These are phyloP conservation scores for Adenanthera pavonina DNA, from an alignment of 306 rosid species.

Conservation along the genomic window DNA sequence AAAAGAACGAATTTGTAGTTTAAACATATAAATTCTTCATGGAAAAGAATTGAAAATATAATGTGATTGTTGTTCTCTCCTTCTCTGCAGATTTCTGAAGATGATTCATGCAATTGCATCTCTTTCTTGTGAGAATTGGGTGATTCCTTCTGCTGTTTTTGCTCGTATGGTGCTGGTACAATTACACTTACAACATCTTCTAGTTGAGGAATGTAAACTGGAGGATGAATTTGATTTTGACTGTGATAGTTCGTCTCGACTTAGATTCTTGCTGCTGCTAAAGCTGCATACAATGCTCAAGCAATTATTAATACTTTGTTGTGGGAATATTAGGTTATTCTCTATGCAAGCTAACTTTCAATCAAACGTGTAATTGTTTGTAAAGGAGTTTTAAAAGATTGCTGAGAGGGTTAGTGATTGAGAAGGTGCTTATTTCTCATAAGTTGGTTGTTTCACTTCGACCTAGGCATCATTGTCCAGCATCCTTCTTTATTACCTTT, in stretches of 20 bases:
- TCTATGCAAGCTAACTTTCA: conserved; percentile 52
- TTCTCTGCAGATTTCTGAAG: conserved; percentile 53
- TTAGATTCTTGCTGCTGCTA: conserved; percentile 63
- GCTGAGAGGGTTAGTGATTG: not conserved
- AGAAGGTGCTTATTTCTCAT: conserved; percentile 14
- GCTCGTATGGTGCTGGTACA: conserved; percentile 63
- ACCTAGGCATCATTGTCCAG: conserved; percentile 1
- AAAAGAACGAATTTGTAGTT: not conserved
- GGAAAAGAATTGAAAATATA: conserved; percentile 1
- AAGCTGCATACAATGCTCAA: conserved; percentile 65
- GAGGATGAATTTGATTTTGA: conserved; percentile 65
- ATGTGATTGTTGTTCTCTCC: not conserved
- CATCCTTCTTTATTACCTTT: not conserved
- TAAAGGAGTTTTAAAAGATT: conserved; percentile 3
- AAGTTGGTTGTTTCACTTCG: not conserved
- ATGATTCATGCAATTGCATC: conserved; percentile 64
- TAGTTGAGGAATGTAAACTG: conserved; percentile 67
- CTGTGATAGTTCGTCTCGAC: conserved; percentile 66
- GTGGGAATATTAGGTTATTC: conserved; percentile 62
- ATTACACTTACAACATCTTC: conserved; percentile 62
- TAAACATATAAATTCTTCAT: not conserved
- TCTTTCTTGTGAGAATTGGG: conserved; percentile 60
- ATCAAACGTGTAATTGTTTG: not conserved
- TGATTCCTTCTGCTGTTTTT: conserved; percentile 67
- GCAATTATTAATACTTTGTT: conserved; percentile 62